A percentile compares a stretch with the other conserved stretches of the same genome.
Evolutionary conservation across 2,329 filamentous ascomycete genomes (phyloP).

Genomic region (Exutisphaerella laricina): DNA sequence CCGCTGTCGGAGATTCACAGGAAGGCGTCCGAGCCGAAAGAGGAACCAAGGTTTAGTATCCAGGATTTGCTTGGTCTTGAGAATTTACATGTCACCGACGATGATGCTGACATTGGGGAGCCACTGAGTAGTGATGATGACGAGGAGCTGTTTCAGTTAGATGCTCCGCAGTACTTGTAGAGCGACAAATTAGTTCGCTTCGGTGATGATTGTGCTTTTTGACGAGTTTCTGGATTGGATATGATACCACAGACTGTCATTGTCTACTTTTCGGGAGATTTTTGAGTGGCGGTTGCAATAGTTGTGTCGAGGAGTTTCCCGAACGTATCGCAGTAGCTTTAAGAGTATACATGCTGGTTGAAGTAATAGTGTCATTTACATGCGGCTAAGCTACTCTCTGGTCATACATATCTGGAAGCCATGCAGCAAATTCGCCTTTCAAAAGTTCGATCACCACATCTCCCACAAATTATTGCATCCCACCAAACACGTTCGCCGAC

Average conservation of each 20-base stretch:
- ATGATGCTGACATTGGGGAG: constrained; percentile 10
- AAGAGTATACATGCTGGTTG: no score
- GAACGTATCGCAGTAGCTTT: no score
- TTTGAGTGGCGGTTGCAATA: no score
- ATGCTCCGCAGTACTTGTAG: constrained; percentile 19
- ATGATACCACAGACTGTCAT: background rate
- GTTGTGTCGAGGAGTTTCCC: no score
- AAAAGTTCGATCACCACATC: no score
- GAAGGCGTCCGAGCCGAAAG: constrained; percentile 4
- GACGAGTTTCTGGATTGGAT: background rate
- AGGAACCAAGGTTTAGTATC: constrained; percentile 17
- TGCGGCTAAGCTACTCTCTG: no score
- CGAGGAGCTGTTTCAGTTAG: constrained; percentile 22
- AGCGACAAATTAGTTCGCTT: background rate
- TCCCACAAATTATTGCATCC: no score
- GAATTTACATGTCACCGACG: constrained; percentile 17
- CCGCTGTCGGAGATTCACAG: constrained; percentile 24
- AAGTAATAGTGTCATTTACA: no score
- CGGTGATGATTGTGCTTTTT: background rate
- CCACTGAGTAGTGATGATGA: constrained; percentile 13
- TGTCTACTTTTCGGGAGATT: no score
- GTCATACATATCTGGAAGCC: no score
- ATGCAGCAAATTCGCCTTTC: no score
- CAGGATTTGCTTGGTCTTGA: constrained; percentile 25
- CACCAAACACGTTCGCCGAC: no score